phyloP scores from a whole-genome alignment of 768 basidiomycete genomes.

The Lactarius pseudohatsudake region DNA sequence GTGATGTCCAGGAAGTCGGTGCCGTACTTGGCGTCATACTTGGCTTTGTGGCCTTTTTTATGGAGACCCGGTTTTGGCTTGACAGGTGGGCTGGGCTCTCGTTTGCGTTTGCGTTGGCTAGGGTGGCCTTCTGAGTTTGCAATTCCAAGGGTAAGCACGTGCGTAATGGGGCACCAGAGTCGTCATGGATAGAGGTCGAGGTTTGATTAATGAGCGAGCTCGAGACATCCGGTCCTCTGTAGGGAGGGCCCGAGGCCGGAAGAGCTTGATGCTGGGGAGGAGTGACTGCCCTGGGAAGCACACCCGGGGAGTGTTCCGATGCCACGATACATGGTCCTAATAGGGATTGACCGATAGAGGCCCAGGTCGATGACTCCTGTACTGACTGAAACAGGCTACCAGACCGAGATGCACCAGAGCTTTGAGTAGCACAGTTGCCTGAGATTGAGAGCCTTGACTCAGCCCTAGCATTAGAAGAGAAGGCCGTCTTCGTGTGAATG shows the following conservation, averaged over 20 bases:
- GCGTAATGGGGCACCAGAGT: background rate
- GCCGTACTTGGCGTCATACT: too few relatives aligned
- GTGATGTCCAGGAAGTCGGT: too few relatives aligned
- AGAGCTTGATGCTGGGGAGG: background rate
- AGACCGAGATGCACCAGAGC: slow-evolving; percentile 2
- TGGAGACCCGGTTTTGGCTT: too few relatives aligned
- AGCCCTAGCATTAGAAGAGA: background rate
- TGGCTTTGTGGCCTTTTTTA: too few relatives aligned
- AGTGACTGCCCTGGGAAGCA: background rate
- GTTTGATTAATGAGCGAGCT: background rate
- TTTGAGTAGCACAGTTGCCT: background rate
- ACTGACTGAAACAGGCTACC: background rate
- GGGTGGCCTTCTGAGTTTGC: background rate
- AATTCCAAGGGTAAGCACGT: background rate
- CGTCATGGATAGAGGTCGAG: background rate
- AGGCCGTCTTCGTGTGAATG: background rate
- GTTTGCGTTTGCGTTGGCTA: too few relatives aligned
- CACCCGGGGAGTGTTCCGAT: background rate
- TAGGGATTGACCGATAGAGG: slow-evolving; percentile 2
- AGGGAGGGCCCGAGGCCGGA: background rate
- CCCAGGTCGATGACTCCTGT: background rate
- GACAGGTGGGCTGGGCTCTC: too few relatives aligned
- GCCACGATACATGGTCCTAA: background rate
- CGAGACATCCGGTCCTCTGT: background rate
- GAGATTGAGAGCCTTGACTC: background rate